Conservation (phyloP, 352 stramenopile species). For the Phytopythium ostracodes region DNA sequence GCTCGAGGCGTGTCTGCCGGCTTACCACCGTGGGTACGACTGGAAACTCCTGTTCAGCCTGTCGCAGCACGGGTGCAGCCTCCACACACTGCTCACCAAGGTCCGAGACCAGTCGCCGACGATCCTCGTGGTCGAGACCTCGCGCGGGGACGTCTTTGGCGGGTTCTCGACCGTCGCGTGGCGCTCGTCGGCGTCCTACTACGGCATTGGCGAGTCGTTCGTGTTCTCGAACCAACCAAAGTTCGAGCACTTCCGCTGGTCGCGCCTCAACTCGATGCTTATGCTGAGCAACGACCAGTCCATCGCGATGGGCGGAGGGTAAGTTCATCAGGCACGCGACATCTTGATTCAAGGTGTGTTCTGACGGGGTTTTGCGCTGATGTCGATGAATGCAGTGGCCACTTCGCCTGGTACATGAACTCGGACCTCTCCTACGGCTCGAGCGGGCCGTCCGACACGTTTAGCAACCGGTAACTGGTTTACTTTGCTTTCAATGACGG, state of each 20-base stretch:
- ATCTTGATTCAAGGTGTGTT: background rate
- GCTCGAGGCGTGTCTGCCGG: conserved; percentile 51
- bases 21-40: conserved; percentile 48
- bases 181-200: conserved; percentile 51
- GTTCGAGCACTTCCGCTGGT: conserved; percentile 65
- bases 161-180: conserved; percentile 49
- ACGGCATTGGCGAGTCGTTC: conserved; percentile 67
- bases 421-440: conserved; percentile 57
- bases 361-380: background rate
- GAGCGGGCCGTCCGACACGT: conserved; percentile 47
- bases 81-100: conserved; percentile 55
- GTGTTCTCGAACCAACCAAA: conserved; percentile 59
- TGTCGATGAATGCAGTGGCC: conserved; percentile 20
- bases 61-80: conserved; percentile 58
- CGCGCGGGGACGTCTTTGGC: conserved; percentile 58
- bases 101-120: conserved; percentile 32
- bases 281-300: conserved; percentile 67
- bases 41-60: conserved; percentile 66
- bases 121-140: conserved; percentile 61
- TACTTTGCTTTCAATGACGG: too few species aligned
- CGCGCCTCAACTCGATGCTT: conserved; percentile 56
- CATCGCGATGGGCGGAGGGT: conserved; percentile 76
- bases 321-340: conserved; percentile 8
- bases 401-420: conserved; percentile 70
- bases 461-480: conserved; percentile 32